Evolutionary conservation across 805 yeast genomes (phyloP), one percentile per base, ranked within the genome.

Genomic region (Candida ipomoeae): DNA sequence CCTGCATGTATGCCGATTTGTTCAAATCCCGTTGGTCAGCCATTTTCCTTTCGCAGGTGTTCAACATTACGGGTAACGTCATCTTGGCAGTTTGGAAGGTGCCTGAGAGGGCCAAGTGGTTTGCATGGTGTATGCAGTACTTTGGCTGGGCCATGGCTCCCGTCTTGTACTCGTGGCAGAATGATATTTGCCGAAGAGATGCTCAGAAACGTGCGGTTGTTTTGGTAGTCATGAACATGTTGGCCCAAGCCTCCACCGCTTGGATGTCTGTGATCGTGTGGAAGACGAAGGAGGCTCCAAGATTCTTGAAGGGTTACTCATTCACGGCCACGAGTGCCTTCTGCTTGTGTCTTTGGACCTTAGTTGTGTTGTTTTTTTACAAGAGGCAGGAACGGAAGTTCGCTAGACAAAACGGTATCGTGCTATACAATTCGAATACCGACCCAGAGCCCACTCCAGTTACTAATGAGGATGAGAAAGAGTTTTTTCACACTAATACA

Each of bases 71-170:
- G 6, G 83, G 85, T 13, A 80, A 82, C 60, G 70, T 71, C 0
- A 68, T 83, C 21, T 65, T 83, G 55, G 82, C 83, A 5, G 75
- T 75, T 40, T 83, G 87, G 87, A 64, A 81, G 54, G 80, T 83
- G 29, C 73, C 82, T 0, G 70, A 70, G 39, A 51, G 70, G n/a
- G 81, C 86, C 14, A 81, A 83, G 63, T 82, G 87, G 86, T 81
- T 75, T 68, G 87, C 82, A 0, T 83, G 79, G 62, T 70, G 81
- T 58, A 70, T 78, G 44, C 81, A 79, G 18, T 83, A 82, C 59
- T 80, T 80, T 63, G 79, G 83, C 13, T 82, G 84, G 76, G 79
- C 86, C 15, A 79, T 79, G 62, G 81, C 85, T 2, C 83, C 87
- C 0, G 82, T 82, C 43, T 65, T 81, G 44, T 79, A 82, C 70